Percentiles rank a stretch among this genome's conserved stretches.
These are phyloP conservation scores for Prunus campanulata DNA, from an alignment of 306 rosid species.

Conservation along the genomic window DNA sequence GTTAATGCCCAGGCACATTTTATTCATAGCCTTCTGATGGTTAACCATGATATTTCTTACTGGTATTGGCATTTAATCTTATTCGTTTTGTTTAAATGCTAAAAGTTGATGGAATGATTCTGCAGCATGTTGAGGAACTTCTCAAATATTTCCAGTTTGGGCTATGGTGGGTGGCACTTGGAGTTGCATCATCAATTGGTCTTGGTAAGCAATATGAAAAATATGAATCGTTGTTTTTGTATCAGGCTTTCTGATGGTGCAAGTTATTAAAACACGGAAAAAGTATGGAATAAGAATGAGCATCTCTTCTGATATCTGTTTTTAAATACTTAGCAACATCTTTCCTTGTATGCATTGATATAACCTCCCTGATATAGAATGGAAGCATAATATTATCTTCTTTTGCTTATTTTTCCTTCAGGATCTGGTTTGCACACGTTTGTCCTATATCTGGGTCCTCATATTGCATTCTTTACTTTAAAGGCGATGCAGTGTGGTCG, in stretches of 20 bases:
- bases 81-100: slow-evolving; percentile 9
- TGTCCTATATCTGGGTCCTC: slow-evolving; percentile 97
- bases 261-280: slow-evolving; percentile 11
- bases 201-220: slow-evolving; percentile 63
- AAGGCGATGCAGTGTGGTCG: slow-evolving; percentile 97
- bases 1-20: background rate
- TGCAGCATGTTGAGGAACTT: slow-evolving; percentile 88
- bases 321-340: background rate
- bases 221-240: slow-evolving; percentile 4
- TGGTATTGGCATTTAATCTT: background rate
- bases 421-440: slow-evolving; percentile 99
- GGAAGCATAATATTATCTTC: slow-evolving; percentile 7
- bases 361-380: background rate
- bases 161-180: slow-evolving; percentile 95
- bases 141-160: slow-evolving; percentile 68
- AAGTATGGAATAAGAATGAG: slow-evolving; percentile 14
- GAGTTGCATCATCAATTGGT: slow-evolving; percentile 97
- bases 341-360: background rate
- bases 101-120: slow-evolving; percentile 23
- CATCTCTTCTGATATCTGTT: background rate
- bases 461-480: slow-evolving; percentile 85
- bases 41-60: background rate
- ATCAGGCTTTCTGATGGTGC: slow-evolving; percentile 25
- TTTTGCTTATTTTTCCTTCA: slow-evolving; percentile 35
- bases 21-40: background rate